phyloP scores from a whole-genome alignment of 2,329 filamentous ascomycete species.

The Amesomyces nigricolor region DNA sequence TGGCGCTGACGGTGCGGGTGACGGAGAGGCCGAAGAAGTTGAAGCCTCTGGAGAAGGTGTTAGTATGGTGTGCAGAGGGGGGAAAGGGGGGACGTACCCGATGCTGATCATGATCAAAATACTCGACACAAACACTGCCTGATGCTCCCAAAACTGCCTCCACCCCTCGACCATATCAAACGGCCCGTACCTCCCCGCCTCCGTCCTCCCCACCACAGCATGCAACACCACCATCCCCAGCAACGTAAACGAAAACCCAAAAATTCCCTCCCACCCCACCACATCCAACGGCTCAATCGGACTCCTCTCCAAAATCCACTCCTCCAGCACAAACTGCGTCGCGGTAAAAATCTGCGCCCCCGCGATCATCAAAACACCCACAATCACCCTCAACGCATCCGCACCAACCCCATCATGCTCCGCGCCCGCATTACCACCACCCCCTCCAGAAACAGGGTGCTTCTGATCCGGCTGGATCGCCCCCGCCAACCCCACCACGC shows the following conservation, averaged over 20 bases:
- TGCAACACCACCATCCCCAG: conserved; percentile 77
- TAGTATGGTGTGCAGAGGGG: too few relatives aligned
- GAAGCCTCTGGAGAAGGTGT: conserved; percentile 63
- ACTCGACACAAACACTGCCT: conserved; percentile 67
- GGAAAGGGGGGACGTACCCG: conserved; percentile 52
- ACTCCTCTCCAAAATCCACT: conserved; percentile 72
- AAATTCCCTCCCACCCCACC: conserved; percentile 93
- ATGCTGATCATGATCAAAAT: conserved; percentile 96
- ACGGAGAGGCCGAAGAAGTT: conserved; percentile 98
- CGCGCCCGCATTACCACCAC: conserved; percentile 33
- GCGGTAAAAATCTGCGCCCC: conserved; percentile 95
- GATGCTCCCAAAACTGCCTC: conserved; percentile 69
- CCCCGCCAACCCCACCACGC: conserved; percentile 82
- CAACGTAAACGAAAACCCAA: conserved; percentile 77
- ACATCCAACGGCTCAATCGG: conserved; percentile 74
- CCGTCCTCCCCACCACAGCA: conserved; percentile 66
- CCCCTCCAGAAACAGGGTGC: conserved; percentile 33
- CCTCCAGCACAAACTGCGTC: conserved; percentile 91
- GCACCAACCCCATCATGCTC: conserved; percentile 33
- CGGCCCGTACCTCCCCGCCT: conserved; percentile 69
- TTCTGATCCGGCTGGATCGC: conserved; percentile 69
- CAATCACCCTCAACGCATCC: conserved; percentile 59
- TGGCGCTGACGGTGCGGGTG: conserved; percentile 83
- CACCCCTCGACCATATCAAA: conserved; percentile 88
- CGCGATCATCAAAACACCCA: conserved; percentile 87